phyloP scores from a whole-genome alignment of 2,329 filamentous ascomycete genomes.

The Didymella arachidicola region DNA sequence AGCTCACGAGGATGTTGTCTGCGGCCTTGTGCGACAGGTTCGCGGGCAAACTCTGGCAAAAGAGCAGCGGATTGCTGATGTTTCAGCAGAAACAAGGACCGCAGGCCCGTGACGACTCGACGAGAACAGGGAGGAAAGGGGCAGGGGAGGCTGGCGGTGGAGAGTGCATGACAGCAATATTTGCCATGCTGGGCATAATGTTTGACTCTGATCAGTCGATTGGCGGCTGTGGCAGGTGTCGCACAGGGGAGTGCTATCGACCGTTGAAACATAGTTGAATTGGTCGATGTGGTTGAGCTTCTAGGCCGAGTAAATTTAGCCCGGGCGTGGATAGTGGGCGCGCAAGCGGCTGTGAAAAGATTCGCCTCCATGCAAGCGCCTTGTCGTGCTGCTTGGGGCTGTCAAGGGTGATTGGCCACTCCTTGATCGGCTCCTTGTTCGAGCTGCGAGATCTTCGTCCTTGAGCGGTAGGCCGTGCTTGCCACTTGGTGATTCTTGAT shows the following conservation, averaged over 20 bases:
- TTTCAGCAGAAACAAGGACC: constrained; percentile 19
- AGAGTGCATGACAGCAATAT: constrained; percentile 16
- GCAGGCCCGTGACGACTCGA: constrained; percentile 18
- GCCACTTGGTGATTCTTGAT: constrained; percentile 18
- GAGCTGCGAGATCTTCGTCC: constrained; percentile 32
- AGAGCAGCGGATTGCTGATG: constrained; percentile 10
- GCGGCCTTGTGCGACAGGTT: constrained; percentile 10
- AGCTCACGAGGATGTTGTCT: constrained; percentile 1
- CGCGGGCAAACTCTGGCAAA: constrained; percentile 5
- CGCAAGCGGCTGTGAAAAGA: constrained; percentile 32
- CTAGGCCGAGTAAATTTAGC: constrained; percentile 37
- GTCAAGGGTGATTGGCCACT: constrained; percentile 26
- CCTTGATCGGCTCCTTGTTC: constrained; percentile 20
- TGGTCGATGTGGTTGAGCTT: constrained; percentile 18
- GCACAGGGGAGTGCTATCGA: constrained; percentile 17
- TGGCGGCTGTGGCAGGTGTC: constrained; percentile 9
- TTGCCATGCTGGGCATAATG: constrained; percentile 5
- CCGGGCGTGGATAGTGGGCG: constrained; percentile 28
- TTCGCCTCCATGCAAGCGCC: constrained; percentile 36
- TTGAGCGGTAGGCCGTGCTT: constrained; percentile 20
- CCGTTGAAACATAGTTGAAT: constrained; percentile 33
- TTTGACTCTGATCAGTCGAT: constrained; percentile 6
- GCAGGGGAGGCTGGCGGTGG: constrained; percentile 14
- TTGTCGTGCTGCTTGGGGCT: constrained; percentile 15
- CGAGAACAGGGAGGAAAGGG: constrained; percentile 19